Evolutionary conservation across 495 filamentous ascomycete genomes (phyloP), one percentile per base, ranked within the genome.

Genomic region (Cenococcum geophilum): DNA sequence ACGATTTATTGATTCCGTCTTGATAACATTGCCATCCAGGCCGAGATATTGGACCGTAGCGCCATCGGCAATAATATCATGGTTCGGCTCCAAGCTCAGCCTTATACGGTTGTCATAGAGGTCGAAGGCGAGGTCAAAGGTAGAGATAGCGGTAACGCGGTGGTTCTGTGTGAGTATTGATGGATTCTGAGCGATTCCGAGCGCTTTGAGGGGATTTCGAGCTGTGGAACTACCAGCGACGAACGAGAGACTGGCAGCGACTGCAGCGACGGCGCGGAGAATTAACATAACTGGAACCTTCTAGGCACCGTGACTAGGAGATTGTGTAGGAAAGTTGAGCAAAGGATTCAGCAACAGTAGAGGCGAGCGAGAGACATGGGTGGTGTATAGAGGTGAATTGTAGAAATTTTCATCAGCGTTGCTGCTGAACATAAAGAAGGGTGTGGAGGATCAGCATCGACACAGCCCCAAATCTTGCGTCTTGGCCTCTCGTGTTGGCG

Each of bases 81-180:
- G 84, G 69, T 97, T 98, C 25, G 93, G 93, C 72, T 96, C 86
- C 37, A 97, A 81, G 52, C 82, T 79, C 48, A 98, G 81, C 65
- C 89, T 89, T 61, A 97, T 77, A 50, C 82, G 81, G 59, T 78
- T 73, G 45, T 80, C 76, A 65, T 89, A 86, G 45, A 96, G 74
- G 47, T 79, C 76, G 73, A 98, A 97, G 32, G 82, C 83, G 63
- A 97, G 74, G 68, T 93, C 87, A 73, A 97, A 97, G 20, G 83
- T 77, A 12, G 89, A 86, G 47, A 87, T 78, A 21, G 89, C 84
- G 70, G 92, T 85, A 34, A 96, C 83, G 60, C 86, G 82, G 67
- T 90, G 83, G 27, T 87, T 87, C 11, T 87, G 85, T 1, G 91
- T 95, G 62, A 86, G 81, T 42, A 98, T 88, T 47, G 79, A 75